These are phyloP conservation scores for Termitomyces sp. DNA, from an alignment of 1,284 basidiomycete species.

Conservation along the genomic window DNA sequence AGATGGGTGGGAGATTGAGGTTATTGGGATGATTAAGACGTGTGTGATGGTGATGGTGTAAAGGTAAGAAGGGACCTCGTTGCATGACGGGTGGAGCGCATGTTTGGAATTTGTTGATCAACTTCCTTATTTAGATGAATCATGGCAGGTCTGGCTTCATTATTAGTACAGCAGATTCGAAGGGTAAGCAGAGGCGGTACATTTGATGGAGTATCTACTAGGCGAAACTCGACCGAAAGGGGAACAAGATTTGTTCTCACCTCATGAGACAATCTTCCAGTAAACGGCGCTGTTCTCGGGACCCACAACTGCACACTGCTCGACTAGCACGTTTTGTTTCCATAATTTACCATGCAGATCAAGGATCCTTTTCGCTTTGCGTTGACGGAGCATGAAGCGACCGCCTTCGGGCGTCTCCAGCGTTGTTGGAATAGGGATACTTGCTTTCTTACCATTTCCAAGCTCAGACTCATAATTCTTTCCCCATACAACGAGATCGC, in stretches of 20 bases:
- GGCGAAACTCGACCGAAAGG: neutral
- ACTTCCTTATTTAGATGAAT: neutral
- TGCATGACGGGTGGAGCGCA: neutral
- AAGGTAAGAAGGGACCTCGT: neutral
- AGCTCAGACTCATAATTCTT: constrained; percentile 74
- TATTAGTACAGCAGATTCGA: neutral
- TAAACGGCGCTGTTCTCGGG: constrained; percentile 67
- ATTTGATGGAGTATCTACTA: neutral
- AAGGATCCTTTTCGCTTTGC: constrained; percentile 51
- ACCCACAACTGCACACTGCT: constrained; percentile 64
- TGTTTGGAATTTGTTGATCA: neutral
- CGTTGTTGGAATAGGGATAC: constrained; percentile 62
- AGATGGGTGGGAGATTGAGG: neutral
- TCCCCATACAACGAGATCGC: constrained; percentile 67
- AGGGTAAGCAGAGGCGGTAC: neutral
- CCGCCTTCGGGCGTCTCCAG: constrained; percentile 47
- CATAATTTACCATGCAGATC: constrained; percentile 66
- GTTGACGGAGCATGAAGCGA: constrained; percentile 51
- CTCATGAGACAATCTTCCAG: constrained; percentile 51
- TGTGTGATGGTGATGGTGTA: neutral
- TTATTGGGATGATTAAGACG: neutral
- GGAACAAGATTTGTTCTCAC: neutral
- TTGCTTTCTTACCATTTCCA: constrained; percentile 80
- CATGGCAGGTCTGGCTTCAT: neutral
- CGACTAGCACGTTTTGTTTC: constrained; percentile 60